These are phyloP conservation scores for Sphaerulina vaccinii DNA, from an alignment of 2,329 filamentous ascomycete species.

Conservation along the genomic window DNA sequence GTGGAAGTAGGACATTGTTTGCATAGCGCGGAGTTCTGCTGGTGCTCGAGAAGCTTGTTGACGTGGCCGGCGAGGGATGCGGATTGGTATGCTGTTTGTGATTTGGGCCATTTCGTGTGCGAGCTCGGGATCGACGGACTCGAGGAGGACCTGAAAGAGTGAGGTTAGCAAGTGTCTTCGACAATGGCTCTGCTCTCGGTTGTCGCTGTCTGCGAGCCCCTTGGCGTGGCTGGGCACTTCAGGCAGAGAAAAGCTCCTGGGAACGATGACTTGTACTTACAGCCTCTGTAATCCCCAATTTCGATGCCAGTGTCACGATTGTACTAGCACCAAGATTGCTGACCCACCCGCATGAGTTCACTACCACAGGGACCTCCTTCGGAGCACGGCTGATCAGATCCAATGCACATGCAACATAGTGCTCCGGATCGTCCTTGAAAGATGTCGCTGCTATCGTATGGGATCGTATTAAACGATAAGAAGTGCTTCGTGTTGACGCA, in stretches of 20 bases:
- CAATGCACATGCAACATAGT: constrained; percentile 63
- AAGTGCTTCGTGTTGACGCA: constrained; percentile 26
- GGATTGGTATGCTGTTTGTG: constrained; percentile 40
- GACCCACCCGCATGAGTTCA: constrained; percentile 76
- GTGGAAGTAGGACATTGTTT: constrained; percentile 79
- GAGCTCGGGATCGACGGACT: constrained; percentile 57
- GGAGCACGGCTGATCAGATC: constrained; percentile 61
- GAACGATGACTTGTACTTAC: too few relatives aligned
- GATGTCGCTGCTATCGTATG: constrained; percentile 67
- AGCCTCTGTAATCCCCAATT: constrained; percentile 59
- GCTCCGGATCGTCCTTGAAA: constrained; percentile 63
- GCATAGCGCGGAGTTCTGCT: constrained; percentile 68
- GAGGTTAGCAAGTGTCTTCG: neutral
- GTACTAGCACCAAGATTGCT: constrained; percentile 68
- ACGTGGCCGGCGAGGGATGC: constrained; percentile 60
- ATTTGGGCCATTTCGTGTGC: constrained; percentile 28
- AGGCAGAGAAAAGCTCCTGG: too few relatives aligned
- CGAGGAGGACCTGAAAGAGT: constrained; percentile 63
- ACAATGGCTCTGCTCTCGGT: neutral
- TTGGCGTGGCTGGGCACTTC: too few relatives aligned
- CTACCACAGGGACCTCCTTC: constrained; percentile 57
- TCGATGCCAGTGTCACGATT: constrained; percentile 57
- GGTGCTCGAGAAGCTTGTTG: constrained; percentile 60
- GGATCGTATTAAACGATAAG: constrained; percentile 53
- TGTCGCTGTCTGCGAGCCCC: too few relatives aligned